phyloP scores from a whole-genome alignment of 495 filamentous ascomycete species.

The Daldinia caldariorum region DNA sequence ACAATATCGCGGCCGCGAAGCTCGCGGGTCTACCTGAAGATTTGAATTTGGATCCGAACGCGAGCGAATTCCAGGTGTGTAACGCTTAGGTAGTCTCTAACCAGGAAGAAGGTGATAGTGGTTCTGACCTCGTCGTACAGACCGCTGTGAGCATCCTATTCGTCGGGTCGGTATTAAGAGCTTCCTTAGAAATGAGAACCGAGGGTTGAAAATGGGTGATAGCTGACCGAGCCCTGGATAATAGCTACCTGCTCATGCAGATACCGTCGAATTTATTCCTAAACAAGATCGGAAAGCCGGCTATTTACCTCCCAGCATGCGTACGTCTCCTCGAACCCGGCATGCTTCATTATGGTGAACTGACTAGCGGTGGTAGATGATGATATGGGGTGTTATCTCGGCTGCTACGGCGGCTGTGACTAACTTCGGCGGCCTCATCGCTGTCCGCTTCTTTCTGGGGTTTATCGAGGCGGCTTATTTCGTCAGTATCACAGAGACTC shows the following conservation, averaged over 20 bases:
- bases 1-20: conserved; percentile 64
- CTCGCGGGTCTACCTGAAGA: conserved; percentile 61
- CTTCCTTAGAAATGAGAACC: background rate
- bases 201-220: background rate
- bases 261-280: conserved; percentile 70
- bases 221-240: conserved; percentile 5
- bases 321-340: conserved; percentile 43
- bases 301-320: conserved; percentile 69
- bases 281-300: conserved; percentile 67
- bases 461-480: conserved; percentile 66
- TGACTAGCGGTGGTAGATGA: conserved; percentile 58
- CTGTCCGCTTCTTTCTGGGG: conserved; percentile 76
- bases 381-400: conserved; percentile 78
- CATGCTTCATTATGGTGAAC: conserved; percentile 45
- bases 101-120: conserved; percentile 16
- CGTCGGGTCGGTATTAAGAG: conserved; percentile 66
- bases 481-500: conserved; percentile 39
- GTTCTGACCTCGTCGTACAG: conserved; percentile 44
- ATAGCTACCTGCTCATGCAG: conserved; percentile 66
- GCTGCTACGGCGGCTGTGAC: conserved; percentile 68
- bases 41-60: conserved; percentile 52
- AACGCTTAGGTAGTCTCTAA: conserved; percentile 37
- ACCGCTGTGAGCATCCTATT: conserved; percentile 75
- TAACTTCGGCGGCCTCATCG: conserved; percentile 69
- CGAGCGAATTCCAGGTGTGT: conserved; percentile 60